Evolutionary conservation across 495 filamentous ascomycete species (phyloP), one percentile per base, ranked within the genome.

Genomic region (Staphylotrichum tortipilum): DNA sequence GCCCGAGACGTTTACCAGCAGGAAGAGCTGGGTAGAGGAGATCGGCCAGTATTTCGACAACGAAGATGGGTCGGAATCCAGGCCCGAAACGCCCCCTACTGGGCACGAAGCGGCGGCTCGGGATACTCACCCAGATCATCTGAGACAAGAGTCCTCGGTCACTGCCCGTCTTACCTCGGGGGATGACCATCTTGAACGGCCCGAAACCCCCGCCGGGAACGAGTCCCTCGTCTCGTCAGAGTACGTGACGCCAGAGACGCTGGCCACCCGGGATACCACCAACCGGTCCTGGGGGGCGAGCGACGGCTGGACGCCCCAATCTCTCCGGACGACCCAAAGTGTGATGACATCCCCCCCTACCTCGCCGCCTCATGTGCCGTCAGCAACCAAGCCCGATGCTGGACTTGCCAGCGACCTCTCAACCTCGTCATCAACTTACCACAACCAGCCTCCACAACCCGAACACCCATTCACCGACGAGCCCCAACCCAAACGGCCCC

Each of bases 261-360:
- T 28, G 4, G 14, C 42, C 0, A 9, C 33, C 14, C 39, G 17
- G n/a, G 41, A 44, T 18, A 39, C 23, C 24, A 49, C 39, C 24
- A 46, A 49, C 39, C 15, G 12, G 4, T 7, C 45, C 4, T 57
- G 31, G 42, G 35, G 21, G 4, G 39, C 31, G 7, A 22, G 42
- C n/a, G 33, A 49, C 0, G 45, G 24, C 28, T 58, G 55, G 34
- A 53, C 55, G 2, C 59, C 61, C 0, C 53, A 53, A 33, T 64
- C 61, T n/a, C n/a, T n/a, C 7, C 15, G 50, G 12, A 49, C 33
- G 29, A 64, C 59, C 49, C 42, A 45, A 2, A 56, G 26, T 9
- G 59, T 56, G n/a, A 28, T 57, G 0, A 55, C 58, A 8, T 58
- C 61, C 0, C 43, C 56, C 0, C 56, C 61, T 0, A 45, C 49